A percentile compares a stretch with the other conserved stretches of the same genome.
Evolutionary conservation across 169 alveolate species (phyloP).

Genomic region (Plasmodium reichenowi): DNA sequence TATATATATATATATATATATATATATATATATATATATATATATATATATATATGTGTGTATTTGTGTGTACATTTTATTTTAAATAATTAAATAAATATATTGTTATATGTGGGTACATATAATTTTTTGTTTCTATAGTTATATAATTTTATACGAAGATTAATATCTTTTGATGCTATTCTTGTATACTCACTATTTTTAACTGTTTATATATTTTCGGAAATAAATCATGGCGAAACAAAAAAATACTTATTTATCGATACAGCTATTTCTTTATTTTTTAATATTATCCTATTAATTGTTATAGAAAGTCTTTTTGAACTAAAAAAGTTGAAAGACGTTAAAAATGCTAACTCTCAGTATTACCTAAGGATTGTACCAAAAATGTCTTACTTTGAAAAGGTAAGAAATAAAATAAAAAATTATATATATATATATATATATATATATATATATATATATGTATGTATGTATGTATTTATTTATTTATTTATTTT

Average conservation of each 20-base stretch:
- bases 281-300: constrained; percentile 39
- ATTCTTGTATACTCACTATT: constrained; percentile 54
- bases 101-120: constrained; percentile 1
- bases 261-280: constrained; percentile 52
- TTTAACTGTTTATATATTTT: constrained; percentile 61
- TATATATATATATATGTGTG: neutral
- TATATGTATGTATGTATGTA: too few species aligned
- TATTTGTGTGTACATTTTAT: neutral
- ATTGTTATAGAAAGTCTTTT: constrained; percentile 57
- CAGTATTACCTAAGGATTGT: constrained; percentile 75
- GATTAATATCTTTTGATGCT: constrained; percentile 66
- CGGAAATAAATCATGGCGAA: constrained; percentile 50
- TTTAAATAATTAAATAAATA: constrained; percentile 5
- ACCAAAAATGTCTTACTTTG: constrained; percentile 69
- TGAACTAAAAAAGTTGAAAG: constrained; percentile 62
- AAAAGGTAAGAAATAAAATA: constrained; percentile 27
- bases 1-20: constrained; percentile 1
- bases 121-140: constrained; percentile 26
- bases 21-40: neutral
- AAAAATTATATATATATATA: neutral
- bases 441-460: too few species aligned
- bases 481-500: too few species aligned
- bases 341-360: constrained; percentile 69
- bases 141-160: constrained; percentile 65
- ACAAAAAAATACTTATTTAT: constrained; percentile 32